Evolutionary conservation across 1,284 basidiomycete species (phyloP), one percentile per base, ranked within the genome.

Genomic region (Naganishia albida): DNA sequence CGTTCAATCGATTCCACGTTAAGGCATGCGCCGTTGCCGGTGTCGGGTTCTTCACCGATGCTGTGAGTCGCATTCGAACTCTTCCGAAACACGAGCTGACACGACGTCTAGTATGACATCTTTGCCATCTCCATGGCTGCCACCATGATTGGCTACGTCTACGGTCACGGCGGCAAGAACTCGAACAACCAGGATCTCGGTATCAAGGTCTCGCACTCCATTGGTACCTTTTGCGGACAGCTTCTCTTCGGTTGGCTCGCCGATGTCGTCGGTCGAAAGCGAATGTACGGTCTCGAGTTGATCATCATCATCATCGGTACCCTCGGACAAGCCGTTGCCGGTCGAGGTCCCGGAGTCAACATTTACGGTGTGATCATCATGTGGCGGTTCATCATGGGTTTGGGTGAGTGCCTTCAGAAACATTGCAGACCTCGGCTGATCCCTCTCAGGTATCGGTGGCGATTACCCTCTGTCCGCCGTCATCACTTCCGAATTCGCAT

Each of bases 111-210:
- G 54, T 79, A 80, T 70, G 79, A 85, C 69, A 83, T 77, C 51
- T 82, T 83, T 69, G 77, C 76, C 67, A 82, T 92, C 79, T 90
- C 86, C 72, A 87, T 91, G 51, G 88, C 85, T 0, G 84, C 87
- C 0, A 80, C 81, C 0, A 91, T 91, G 88, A 78, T 92, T 50
- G 87, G 87, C 18, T 88, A 85, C 71, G 85, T 90, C 53, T 91
- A 91, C 73, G 86, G 86, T 65, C 64, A 69, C 66, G 68, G 78
- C 68, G 71, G 77, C 10, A 68, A 76, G 30, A 75, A 71, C 65
- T 83, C 81, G 50, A 67, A 80, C 42, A 83, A 85, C 71, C 87
- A 90, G 73, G 84, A 87, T 70, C 84, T 88, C 49, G 85, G 84
- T 63, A 79, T 87, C 75, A 89, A 89, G 75, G 84, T 88, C n/a